Conservation (phyloP, 2,329 filamentous ascomycete species). For the Cladobotryum protrusum region DNA sequence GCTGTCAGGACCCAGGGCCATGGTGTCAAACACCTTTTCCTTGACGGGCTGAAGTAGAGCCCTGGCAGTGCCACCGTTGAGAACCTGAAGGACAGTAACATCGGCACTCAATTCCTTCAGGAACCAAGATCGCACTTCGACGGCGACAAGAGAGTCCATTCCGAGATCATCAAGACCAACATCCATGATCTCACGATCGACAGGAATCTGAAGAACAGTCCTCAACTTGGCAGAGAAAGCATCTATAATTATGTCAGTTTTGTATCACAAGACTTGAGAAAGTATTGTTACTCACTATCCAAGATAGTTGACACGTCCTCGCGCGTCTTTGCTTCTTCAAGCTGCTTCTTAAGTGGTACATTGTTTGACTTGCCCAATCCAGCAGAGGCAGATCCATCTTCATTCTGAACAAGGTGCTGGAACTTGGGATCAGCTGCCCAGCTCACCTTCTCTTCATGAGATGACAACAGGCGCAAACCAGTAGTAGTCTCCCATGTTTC, state of each 20-base stretch:
- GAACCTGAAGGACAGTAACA: slow-evolving; percentile 38
- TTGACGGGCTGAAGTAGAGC: neutral
- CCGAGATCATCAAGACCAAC: neutral
- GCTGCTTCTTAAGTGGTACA: neutral
- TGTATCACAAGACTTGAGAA: no score
- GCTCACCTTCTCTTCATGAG: neutral
- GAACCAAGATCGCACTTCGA: slow-evolving; percentile 43
- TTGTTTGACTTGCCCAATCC: neutral
- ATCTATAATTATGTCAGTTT: neutral
- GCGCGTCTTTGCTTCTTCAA: neutral
- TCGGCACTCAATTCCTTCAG: slow-evolving; percentile 36
- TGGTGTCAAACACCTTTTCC: neutral
- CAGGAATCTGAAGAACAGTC: neutral
- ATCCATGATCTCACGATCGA: neutral
- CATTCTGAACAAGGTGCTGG: neutral
- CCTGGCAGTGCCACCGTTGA: slow-evolving; percentile 8
- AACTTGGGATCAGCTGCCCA: neutral
- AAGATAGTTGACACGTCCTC: neutral
- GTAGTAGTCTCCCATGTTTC: neutral
- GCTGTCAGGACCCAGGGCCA: neutral
- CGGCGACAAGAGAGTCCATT: slow-evolving; percentile 27
- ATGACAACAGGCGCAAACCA: neutral
- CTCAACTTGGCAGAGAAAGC: neutral
- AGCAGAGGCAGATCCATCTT: neutral
- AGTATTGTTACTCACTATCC: neutral